Percentiles rank a stretch among this genome's conserved stretches.
Evolutionary conservation across 179 eudicot species (phyloP).

Genomic region (Actinidia polygama): DNA sequence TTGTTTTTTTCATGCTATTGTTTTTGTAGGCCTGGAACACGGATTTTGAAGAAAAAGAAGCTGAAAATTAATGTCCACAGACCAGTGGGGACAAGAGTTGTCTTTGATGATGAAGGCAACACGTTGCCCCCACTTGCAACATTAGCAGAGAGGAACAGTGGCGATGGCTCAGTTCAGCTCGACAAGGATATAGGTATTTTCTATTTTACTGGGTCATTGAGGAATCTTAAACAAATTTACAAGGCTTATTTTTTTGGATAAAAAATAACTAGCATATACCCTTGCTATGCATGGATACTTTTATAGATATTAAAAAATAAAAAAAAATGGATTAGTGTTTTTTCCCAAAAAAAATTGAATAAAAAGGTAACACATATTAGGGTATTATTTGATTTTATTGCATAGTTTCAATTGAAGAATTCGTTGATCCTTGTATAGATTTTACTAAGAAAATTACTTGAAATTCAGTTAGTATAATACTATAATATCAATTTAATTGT

Average conservation of each 20-base stretch:
- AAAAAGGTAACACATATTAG: too few species aligned
- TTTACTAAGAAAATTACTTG: too few species aligned
- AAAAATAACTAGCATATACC: not conserved
- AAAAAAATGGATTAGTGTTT: too few species aligned
- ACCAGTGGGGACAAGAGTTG: constrained; percentile 80
- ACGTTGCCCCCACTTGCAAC: constrained; percentile 78
- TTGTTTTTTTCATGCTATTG: constrained; percentile 2
- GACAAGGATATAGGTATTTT: constrained; percentile 65
- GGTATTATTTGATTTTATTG: not conserved
- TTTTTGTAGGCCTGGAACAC: constrained; percentile 59
- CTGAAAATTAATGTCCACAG: constrained; percentile 84
- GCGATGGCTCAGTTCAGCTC: constrained; percentile 34
- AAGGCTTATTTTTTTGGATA: not conserved
- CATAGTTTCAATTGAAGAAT: not conserved
- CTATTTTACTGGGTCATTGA: not conserved
- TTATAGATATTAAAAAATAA: too few species aligned
- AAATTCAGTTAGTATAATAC: too few species aligned
- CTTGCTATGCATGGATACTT: too few species aligned
- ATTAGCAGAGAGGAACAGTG: constrained; percentile 49
- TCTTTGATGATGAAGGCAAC: constrained; percentile 87
- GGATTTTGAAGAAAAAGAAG: constrained; percentile 81
- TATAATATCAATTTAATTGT: too few species aligned
- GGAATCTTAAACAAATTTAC: not conserved
- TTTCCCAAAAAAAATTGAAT: too few species aligned
- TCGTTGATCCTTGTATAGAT: too few species aligned